Base-by-base conservation (phyloP, 2,329 filamentous ascomycete species). In the Pezicula rhizophila region DNA sequence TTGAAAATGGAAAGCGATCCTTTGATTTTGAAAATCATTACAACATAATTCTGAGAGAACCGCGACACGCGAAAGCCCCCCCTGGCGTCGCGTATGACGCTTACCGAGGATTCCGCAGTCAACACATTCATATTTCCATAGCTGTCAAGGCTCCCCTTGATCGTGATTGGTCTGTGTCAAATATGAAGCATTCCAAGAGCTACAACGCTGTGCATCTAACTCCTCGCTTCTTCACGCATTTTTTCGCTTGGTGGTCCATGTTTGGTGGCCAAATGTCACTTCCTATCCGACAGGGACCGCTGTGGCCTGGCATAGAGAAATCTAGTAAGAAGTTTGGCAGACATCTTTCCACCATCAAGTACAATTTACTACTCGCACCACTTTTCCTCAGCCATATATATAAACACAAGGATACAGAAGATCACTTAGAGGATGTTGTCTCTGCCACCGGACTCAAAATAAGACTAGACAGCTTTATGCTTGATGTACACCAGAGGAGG, bases 281-380 rank as follows among this genome's bases (percentile, higher is more conserved):
- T 25, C 95, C 93, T 10, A 86, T 99, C 49, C 88, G 93, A 1
- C 95, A 99, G 70, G 93, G 93, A 14, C 78, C 80, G 42, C 76
- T 99, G 3, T 99, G 91, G 83, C 92, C 91, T 5, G 90, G 89
- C 0, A 79, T 90, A 20, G 93, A 96, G 59, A 96, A 96, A 73
- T 93, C 89, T 41, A 96, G 89, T 74, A 99, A 99, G 71, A 99
- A 99, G 66, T 99, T 99, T 65, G 92, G 92, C 12, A 82, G 93
- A 44, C 95, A 99, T 68, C 73, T 99, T 53, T 92, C 90, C n/a
- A 99, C 95, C 8, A 91, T 99, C 74, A 99, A 99, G 73, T 97
- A 97, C 71, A 96, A 92, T 54, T 72, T 99, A 18, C 77, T 97
- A 3, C 74, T 99, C 14, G 95, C 93, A 2, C 93, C 93, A 0